Evolutionary conservation across 1,284 basidiomycete genomes (phyloP).

Genomic region (Mycena sp.): DNA sequence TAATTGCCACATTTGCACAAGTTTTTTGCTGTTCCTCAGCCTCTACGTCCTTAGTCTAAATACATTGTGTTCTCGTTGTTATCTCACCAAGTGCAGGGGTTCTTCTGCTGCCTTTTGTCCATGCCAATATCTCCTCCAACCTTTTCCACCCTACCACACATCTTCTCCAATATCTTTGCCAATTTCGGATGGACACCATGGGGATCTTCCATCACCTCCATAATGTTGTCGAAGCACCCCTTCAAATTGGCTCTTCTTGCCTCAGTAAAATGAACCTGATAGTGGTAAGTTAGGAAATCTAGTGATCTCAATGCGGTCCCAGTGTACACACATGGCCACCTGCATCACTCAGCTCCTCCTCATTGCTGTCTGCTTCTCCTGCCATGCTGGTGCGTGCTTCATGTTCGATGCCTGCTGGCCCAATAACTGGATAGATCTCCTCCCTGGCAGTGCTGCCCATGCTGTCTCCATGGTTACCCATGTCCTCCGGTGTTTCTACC

Average conservation of each 20-base stretch:
- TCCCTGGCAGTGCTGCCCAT: too few relatives aligned
- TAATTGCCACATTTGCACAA: too few relatives aligned
- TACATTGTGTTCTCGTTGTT: too few relatives aligned
- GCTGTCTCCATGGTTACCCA: too few relatives aligned
- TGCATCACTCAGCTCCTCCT: too few relatives aligned
- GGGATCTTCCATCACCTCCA: background rate
- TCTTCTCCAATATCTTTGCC: background rate
- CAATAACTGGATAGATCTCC: too few relatives aligned
- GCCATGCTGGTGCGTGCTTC: too few relatives aligned
- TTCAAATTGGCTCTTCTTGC: background rate
- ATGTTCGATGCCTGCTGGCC: too few relatives aligned
- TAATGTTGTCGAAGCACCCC: background rate
- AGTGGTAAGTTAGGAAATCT: background rate
- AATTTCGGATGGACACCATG: constrained; percentile 6
- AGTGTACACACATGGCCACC: too few relatives aligned
- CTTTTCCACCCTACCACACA: background rate
- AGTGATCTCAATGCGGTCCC: background rate
- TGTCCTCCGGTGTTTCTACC: too few relatives aligned
- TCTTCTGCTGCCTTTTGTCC: background rate
- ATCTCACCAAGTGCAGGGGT: background rate
- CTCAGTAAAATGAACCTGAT: background rate
- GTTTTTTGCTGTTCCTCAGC: too few relatives aligned
- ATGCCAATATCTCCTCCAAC: background rate
- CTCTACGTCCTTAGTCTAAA: too few relatives aligned
- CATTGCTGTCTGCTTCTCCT: background rate